Percentiles rank a stretch among this genome's conserved stretches.
phyloP scores from a whole-genome alignment of 2,329 filamentous ascomycete genomes.

The Alternaria alternata region DNA sequence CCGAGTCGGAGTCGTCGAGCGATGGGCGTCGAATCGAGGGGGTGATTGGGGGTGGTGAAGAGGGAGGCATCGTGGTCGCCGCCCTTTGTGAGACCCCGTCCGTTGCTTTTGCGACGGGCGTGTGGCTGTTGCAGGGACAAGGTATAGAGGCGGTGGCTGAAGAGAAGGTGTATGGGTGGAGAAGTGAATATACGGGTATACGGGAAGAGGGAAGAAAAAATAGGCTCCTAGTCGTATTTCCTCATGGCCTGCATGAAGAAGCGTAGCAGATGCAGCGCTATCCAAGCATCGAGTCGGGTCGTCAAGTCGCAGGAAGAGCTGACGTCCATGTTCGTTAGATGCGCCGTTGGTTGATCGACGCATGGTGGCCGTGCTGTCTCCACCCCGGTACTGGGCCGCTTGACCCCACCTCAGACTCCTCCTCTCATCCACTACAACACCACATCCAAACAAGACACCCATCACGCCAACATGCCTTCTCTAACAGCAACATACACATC shows the following conservation, averaged over 20 bases:
- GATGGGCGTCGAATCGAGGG: slow-evolving; percentile 40
- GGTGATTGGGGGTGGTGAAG: slow-evolving; percentile 45
- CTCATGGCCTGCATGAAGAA: slow-evolving; percentile 39
- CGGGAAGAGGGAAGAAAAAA: background rate
- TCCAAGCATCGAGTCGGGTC: slow-evolving; percentile 1
- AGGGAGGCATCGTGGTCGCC: slow-evolving; percentile 38
- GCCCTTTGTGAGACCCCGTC: slow-evolving; percentile 5
- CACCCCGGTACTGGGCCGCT: slow-evolving; percentile 9
- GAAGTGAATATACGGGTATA: background rate
- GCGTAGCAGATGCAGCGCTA: slow-evolving; percentile 5
- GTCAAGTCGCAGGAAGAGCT: background rate
- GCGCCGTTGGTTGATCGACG: slow-evolving; percentile 9
- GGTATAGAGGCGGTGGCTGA: slow-evolving; percentile 6
- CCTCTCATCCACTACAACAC: background rate
- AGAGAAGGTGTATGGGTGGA: background rate
- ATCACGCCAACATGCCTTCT: slow-evolving; percentile 29
- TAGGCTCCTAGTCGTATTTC: slow-evolving; percentile 2
- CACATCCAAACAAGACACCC: background rate
- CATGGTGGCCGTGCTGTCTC: slow-evolving; percentile 11
- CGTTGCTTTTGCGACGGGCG: slow-evolving; percentile 12
- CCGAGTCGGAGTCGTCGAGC: slow-evolving; percentile 49
- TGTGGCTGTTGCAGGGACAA: slow-evolving; percentile 16
- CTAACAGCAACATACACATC: slow-evolving; percentile 66
- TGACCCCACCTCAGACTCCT: slow-evolving; percentile 6
- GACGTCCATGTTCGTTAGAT: slow-evolving; percentile 11